Base-by-base conservation (phyloP, 495 filamentous ascomycete species). In the Neurospora sp. region DNA sequence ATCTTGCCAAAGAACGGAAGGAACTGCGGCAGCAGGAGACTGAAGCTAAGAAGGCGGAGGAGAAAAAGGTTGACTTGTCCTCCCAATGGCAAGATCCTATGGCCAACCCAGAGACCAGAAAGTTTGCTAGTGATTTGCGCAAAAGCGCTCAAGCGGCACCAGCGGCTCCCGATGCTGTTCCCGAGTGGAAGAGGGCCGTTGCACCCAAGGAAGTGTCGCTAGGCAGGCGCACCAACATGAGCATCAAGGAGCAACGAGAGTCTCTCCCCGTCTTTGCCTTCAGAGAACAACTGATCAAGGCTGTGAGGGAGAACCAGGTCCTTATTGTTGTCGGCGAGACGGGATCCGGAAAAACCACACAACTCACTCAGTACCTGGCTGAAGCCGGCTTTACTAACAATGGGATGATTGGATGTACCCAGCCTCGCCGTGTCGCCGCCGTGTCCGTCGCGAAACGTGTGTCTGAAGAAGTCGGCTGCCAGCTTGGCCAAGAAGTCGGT, bases 361-460 rank as follows among this genome's bases (percentile, higher is more conserved):
- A 99, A 80, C 77, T 99, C 38, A 97, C 96, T 0, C 96, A 99
- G 77, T 99, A 94, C 75, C 85, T 99, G 3, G 94, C 94, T 17
- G 96, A 99, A 80, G 95, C 88, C 69, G 96, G 96, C 2, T 98
- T 94, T 78, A 92, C 90, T 8, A 93, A 96, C 75, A 84, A 91
- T 73, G 96, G 96, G 45, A 94, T 97, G 77, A 97, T 99, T 76
- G 96, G 96, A 28, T 99, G 96, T 80, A 99, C 96, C 4, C 96
- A 99, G 76, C 96, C 96, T 48, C 92, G 96, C 74, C 93, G 96
- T 85, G 96, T 99, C 3, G 96, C 96, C 45, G 96, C 96, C 21
- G 97, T 98, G 90, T 96, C 92, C 21, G 96, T 99, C 28, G 96
- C 96, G 11, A 95, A 97, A 75, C 94, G 96, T 87, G 96, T 99